These are phyloP conservation scores for Hymenoscyphus fraxineus DNA, from an alignment of 2,329 filamentous ascomycete species.

Conservation along the genomic window DNA sequence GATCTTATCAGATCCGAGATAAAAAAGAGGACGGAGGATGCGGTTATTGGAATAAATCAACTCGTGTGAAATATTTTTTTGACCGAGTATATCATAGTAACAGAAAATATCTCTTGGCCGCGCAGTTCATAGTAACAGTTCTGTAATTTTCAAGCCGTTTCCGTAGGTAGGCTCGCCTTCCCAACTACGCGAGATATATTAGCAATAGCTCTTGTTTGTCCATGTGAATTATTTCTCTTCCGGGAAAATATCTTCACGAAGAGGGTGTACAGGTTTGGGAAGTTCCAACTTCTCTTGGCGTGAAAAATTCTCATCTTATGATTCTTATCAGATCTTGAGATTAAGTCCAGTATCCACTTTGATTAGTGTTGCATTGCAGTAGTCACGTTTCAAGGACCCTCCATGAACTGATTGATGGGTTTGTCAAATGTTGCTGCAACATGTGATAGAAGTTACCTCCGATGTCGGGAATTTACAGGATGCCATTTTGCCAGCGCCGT, in stretches of 20 bases:
- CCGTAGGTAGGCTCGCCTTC: no score
- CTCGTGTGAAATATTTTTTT: no score
- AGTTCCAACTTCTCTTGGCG: background rate
- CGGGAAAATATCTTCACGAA: background rate
- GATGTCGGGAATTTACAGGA: no score
- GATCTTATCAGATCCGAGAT: background rate
- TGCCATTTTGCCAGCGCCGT: no score
- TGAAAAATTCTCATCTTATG: slow-evolving; percentile 10
- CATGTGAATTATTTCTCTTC: no score
- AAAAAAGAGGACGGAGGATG: background rate
- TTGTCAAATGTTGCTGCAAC: background rate
- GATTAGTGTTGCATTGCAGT: background rate
- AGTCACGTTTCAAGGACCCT: background rate
- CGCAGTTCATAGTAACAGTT: no score
- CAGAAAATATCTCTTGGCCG: no score
- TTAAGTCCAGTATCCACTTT: background rate
- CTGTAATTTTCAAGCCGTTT: no score
- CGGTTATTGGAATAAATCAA: background rate
- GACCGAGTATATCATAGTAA: no score
- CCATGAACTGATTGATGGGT: background rate
- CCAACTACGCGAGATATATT: no score
- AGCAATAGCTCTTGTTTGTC: no score
- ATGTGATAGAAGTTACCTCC: background rate
- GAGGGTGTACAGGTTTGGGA: background rate
- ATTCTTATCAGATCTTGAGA: slow-evolving; percentile 11